Percentiles rank a stretch among this genome's conserved stretches.
Evolutionary conservation across 1,139 yeast genomes (phyloP).

Genomic region (Yamadazyma blattariae): DNA sequence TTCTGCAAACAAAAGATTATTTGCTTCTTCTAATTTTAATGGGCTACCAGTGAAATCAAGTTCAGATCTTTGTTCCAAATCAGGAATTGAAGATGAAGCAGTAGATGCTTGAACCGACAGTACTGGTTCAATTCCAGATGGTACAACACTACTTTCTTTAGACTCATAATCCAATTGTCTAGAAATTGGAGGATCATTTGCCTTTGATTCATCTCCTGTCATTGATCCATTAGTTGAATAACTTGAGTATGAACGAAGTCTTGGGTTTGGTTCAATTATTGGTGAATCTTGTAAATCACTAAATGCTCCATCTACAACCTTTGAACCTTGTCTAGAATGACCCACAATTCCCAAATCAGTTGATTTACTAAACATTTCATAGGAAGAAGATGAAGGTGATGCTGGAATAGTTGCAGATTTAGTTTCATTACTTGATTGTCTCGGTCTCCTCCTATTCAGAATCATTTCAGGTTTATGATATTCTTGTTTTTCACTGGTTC

Average conservation of each 20-base stretch:
- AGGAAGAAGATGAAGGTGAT: conserved; percentile 5
- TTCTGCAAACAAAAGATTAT: too few species aligned
- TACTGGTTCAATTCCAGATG: not conserved
- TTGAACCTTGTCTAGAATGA: conserved; percentile 12
- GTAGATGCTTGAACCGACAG: not conserved
- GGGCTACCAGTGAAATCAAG: too few species aligned
- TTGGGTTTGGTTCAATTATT: not conserved
- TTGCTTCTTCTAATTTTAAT: too few species aligned
- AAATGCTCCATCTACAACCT: conserved; percentile 2
- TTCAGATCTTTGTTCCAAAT: too few species aligned
- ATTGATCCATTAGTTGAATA: too few species aligned
- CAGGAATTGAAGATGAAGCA: not conserved
- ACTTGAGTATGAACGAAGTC: too few species aligned
- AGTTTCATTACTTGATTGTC: conserved; percentile 19
- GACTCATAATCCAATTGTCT: not conserved
- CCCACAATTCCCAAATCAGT: conserved; percentile 2
- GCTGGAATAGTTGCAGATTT: not conserved
- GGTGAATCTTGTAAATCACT: not conserved
- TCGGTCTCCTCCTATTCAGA: conserved; percentile 46
- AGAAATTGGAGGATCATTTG: too few species aligned
- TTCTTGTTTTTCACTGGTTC: conserved; percentile 12
- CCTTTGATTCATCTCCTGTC: too few species aligned
- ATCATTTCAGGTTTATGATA: conserved; percentile 68
- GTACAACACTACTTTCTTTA: not conserved
- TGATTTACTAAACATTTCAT: conserved; percentile 15